Evolutionary conservation across 768 basidiomycete species (phyloP).

Genomic region (Leccinum obscurum): DNA sequence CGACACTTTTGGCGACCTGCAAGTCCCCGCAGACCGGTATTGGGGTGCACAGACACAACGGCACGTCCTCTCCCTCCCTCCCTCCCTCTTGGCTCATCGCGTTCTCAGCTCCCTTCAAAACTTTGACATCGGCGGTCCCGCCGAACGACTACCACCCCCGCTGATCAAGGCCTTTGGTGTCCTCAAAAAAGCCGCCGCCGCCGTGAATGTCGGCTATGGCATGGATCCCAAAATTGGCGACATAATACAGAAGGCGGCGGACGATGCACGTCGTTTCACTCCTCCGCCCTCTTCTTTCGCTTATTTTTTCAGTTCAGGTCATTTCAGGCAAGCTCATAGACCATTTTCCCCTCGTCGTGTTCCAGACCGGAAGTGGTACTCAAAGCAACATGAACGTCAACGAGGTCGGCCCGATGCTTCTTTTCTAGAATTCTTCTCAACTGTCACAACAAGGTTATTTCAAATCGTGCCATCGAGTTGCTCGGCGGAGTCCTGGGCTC

Average conservation of each 20-base stretch:
- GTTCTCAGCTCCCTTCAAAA: conserved; percentile 81
- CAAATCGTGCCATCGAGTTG: conserved; percentile 96
- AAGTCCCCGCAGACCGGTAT: conserved; percentile 85
- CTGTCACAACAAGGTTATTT: conserved; percentile 69
- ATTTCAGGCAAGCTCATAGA: conserved; percentile 93
- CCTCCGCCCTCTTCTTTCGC: not conserved
- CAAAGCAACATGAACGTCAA: conserved; percentile 99
- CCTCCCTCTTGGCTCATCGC: conserved; percentile 10
- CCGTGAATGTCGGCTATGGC: conserved; percentile 89
- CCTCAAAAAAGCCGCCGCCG: conserved; percentile 93
- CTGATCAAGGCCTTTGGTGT: conserved; percentile 97
- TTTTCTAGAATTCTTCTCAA: not conserved
- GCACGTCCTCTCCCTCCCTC: conserved; percentile 36
- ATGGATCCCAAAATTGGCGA: conserved; percentile 84
- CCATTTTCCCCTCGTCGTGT: conserved; percentile 97
- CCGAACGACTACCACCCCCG: conserved; percentile 92
- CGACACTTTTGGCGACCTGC: conserved; percentile 95
- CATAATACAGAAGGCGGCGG: conserved; percentile 90
- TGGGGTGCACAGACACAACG: conserved; percentile 99
- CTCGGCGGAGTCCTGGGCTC: conserved; percentile 94
- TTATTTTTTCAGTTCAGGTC: conserved; percentile 52
- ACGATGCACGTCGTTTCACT: conserved; percentile 62
- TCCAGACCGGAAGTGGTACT: conserved; percentile 98
- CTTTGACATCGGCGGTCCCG: conserved; percentile 95
- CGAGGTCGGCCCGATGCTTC: conserved; percentile 56